Conservation (phyloP, 352 stramenopile species). For the Globisporangium paddicum region DNA sequence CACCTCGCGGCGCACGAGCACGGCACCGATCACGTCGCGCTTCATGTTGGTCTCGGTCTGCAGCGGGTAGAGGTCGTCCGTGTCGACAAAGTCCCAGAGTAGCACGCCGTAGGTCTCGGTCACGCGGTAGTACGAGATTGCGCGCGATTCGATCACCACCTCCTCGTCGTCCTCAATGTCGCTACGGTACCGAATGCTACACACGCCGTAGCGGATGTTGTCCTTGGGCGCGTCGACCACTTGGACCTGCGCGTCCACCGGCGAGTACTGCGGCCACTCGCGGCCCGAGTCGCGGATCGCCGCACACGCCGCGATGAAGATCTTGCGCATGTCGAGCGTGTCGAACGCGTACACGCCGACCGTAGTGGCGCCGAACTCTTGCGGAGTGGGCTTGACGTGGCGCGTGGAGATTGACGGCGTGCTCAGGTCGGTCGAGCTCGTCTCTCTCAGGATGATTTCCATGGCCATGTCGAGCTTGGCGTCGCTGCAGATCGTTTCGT, state of each 20-base stretch:
- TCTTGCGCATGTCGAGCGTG: slow-evolving; percentile 30
- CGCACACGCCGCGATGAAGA: slow-evolving; percentile 37
- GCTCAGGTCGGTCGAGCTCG: slow-evolving; percentile 24
- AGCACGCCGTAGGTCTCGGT: slow-evolving; percentile 22
- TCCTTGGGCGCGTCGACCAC: slow-evolving; percentile 31
- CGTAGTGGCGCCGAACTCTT: slow-evolving; percentile 42
- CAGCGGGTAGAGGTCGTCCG: slow-evolving; percentile 28
- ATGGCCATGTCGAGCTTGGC: slow-evolving; percentile 48
- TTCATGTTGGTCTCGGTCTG: slow-evolving; percentile 18
- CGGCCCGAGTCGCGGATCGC: slow-evolving; percentile 36
- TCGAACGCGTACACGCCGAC: slow-evolving; percentile 48
- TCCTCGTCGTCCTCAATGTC: slow-evolving; percentile 14
- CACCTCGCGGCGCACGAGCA: slow-evolving; percentile 34
- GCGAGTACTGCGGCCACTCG: slow-evolving; percentile 40
- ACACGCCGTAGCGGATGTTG: slow-evolving; percentile 44
- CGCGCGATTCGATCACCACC: slow-evolving; percentile 26
- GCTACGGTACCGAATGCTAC: slow-evolving; percentile 27
- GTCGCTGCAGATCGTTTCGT: slow-evolving; percentile 33
- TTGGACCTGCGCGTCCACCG: slow-evolving; percentile 20
- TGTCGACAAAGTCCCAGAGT: slow-evolving; percentile 33
- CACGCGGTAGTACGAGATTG: slow-evolving; percentile 24
- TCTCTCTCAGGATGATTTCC: slow-evolving; percentile 48
- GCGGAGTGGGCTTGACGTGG: slow-evolving; percentile 15
- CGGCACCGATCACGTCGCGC: slow-evolving; percentile 25
- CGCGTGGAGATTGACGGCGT: slow-evolving; percentile 35